phyloP scores from a whole-genome alignment of 371 early-diverging fungal genomes.

The Gilbertella persicaria region DNA sequence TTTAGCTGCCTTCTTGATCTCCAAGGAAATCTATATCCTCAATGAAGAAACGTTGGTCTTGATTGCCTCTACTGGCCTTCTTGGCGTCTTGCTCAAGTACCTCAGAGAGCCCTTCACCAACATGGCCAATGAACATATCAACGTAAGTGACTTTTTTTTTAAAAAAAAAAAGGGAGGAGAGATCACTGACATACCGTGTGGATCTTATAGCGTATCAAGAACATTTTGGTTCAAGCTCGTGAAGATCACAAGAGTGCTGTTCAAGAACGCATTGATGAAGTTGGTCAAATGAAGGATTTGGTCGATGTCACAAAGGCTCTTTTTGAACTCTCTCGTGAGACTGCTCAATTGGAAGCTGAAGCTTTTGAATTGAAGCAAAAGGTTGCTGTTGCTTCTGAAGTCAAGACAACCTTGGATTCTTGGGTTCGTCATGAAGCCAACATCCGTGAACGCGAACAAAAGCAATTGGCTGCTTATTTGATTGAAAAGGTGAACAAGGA shows the following conservation, averaged over 20 bases:
- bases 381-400: slow-evolving; percentile 79
- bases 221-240: slow-evolving; percentile 83
- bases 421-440: slow-evolving; percentile 96
- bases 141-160: slow-evolving; percentile 53
- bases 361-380: slow-evolving; percentile 93
- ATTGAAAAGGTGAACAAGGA: slow-evolving; percentile 83
- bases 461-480: slow-evolving; percentile 81
- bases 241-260: slow-evolving; percentile 91
- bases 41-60: slow-evolving; percentile 93
- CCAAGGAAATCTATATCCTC: slow-evolving; percentile 95
- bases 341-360: slow-evolving; percentile 90
- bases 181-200: not conserved
- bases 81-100: slow-evolving; percentile 72
- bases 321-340: slow-evolving; percentile 93
- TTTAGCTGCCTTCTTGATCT: slow-evolving; percentile 84
- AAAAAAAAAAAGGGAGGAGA: not conserved
- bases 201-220: slow-evolving; percentile 66
- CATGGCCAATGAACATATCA: slow-evolving; percentile 84
- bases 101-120: slow-evolving; percentile 86
- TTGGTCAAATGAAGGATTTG: slow-evolving; percentile 90
- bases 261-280: slow-evolving; percentile 84
- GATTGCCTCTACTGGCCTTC: slow-evolving; percentile 73
- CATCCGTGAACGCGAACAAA: slow-evolving; percentile 94
- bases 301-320: slow-evolving; percentile 92
- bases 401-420: slow-evolving; percentile 88